Conservation (phyloP, 2,329 filamentous ascomycete genomes). For the Dothiorella sarmentorum region DNA sequence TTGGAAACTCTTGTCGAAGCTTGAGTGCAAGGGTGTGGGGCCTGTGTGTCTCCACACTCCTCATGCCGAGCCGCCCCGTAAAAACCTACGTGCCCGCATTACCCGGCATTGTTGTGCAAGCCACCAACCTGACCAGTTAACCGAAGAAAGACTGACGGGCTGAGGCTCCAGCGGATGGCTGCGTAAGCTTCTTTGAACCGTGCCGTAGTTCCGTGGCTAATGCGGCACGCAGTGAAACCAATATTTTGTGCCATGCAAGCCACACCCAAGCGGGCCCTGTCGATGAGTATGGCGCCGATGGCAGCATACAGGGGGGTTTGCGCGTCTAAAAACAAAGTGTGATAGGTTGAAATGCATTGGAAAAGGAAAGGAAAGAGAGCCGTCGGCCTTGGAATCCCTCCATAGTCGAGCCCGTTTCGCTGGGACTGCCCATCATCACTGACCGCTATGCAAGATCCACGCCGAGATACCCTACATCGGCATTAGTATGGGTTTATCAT, state of each 20-base stretch:
- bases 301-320: no score
- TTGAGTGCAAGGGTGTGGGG: neutral
- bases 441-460: neutral
- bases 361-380: no score
- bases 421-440: neutral
- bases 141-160: no score
- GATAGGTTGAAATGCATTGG: no score
- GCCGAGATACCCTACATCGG: neutral
- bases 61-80: neutral
- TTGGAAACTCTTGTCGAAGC: conserved; percentile 6
- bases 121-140: no score
- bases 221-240: neutral
- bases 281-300: no score
- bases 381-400: no score
- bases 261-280: no score
- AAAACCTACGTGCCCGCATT: neutral
- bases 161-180: no score
- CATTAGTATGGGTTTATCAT: no score
- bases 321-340: no score
- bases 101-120: neutral
- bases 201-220: conserved; percentile 2
- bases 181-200: neutral
- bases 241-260: neutral
- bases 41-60: neutral
- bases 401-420: no score